Conservation (phyloP, 2,329 filamentous ascomycete species). For the Fusarium mexicanum region DNA sequence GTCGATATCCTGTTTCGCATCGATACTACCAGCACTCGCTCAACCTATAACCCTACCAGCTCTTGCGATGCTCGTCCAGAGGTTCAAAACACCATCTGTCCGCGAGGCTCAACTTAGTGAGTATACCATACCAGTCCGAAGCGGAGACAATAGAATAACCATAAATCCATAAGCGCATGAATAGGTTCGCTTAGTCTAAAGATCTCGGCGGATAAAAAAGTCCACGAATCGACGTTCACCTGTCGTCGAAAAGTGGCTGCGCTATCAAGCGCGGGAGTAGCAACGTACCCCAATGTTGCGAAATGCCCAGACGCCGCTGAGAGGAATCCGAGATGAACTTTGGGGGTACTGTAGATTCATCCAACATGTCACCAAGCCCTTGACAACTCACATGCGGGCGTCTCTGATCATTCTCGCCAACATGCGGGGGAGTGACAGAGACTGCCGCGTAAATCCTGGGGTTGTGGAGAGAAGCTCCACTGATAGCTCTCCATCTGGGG, state of each 20-base stretch:
- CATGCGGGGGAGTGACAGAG: slow-evolving; percentile 30
- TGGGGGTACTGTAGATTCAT: slow-evolving; percentile 27
- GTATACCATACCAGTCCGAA: background rate
- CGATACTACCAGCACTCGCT: background rate
- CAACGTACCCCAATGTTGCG: background rate
- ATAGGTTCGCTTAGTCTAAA: slow-evolving; percentile 1
- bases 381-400: slow-evolving; percentile 1
- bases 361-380: background rate
- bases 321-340: slow-evolving; percentile 5
- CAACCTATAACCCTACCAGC: background rate
- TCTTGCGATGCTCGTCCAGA: background rate
- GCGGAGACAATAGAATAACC: background rate
- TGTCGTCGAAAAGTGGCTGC: slow-evolving; percentile 10
- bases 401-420: slow-evolving; percentile 13
- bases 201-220: slow-evolving; percentile 22
- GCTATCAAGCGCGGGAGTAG: slow-evolving; percentile 2
- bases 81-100: background rate
- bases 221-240: slow-evolving; percentile 36
- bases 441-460: slow-evolving; percentile 36
- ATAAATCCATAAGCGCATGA: slow-evolving; percentile 1
- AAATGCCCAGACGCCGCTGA: slow-evolving; percentile 16
- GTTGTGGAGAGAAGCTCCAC: slow-evolving; percentile 39
- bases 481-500: slow-evolving; percentile 14
- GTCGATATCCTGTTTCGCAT: background rate
- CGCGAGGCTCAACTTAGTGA: background rate